Conservation (phyloP, 139 green algal genomes). For the Diplosphaera chodatii region DNA sequence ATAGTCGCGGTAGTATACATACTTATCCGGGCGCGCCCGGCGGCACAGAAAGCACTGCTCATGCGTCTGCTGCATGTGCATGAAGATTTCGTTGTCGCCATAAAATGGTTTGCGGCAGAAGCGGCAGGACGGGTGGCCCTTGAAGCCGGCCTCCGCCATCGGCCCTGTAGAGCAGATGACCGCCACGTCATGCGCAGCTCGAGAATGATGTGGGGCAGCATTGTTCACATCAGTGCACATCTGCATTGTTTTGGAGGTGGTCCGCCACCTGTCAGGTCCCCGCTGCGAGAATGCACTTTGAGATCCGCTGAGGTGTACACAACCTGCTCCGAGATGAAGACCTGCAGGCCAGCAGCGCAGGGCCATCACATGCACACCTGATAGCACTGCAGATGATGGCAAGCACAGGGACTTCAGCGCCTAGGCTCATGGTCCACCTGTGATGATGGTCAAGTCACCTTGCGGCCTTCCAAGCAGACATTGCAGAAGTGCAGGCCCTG, state of each 20-base stretch:
- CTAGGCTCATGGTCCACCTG: no score
- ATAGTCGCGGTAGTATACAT: conserved; percentile 90
- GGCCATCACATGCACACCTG: no score
- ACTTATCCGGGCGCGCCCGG: conserved; percentile 53
- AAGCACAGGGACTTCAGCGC: no score
- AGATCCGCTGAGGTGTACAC: conserved; percentile 78
- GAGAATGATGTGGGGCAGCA: no score
- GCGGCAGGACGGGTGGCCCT: conserved; percentile 67
- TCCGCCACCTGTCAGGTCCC: conserved; percentile 64
- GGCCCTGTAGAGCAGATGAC: no score
- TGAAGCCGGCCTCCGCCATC: conserved; percentile 81
- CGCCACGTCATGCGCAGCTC: no score
- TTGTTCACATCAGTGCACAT: no score
- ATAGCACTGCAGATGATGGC: no score
- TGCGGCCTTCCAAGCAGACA: conserved; percentile 82
- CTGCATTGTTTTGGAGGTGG: no score
- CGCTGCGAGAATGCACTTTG: conserved; percentile 63
- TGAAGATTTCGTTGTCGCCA: conserved; percentile 81
- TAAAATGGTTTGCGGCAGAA: conserved; percentile 83
- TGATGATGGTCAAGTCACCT: no score
- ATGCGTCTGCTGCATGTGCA: conserved; percentile 85
- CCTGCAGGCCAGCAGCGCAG: conserved; percentile 31
- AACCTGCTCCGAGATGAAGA: conserved; percentile 88
- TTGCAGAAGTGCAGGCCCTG: conserved; percentile 75
- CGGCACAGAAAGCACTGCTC: conserved; percentile 87